Evolutionary conservation across 2,329 filamentous ascomycete species (phyloP), one percentile per base, ranked within the genome.

Genomic region (Pseudocercospora crystallina): DNA sequence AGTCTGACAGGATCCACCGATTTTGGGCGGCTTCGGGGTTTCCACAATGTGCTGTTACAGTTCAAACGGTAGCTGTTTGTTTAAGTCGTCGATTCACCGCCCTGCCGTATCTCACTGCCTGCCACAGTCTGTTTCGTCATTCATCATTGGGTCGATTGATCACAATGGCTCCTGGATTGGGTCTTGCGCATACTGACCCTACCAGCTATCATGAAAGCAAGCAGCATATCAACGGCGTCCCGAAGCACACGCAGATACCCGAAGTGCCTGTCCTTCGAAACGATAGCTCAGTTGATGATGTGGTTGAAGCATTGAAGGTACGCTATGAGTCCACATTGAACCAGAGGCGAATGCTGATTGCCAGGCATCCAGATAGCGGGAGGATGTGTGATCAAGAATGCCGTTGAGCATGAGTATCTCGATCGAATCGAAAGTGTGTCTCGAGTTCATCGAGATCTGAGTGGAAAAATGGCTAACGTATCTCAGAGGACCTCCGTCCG

Each of bases 131-230:
- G n/a, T n/a, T n/a, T n/a, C n/a, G n/a, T n/a, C 36, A 38, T 7
- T 26, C 20, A 26, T 26, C 4, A 26, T 26, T 26, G 20, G 3
- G 7, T 26, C 7, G 20, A 26, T 12, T 35, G 2, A 3, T 43
- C 31, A 20, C 14, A 10, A 47, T 47, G 44, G 34, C 44, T 26
- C 44, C 44, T 30, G 44, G 44, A 38, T 15, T 47, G 10, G 44
- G 44, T n/a, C 44, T 47, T 30, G 44, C 44, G 26, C 44, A 40
- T 15, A 47, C 44, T 12, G 44, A 47, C 31, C 44, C 44, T 7
- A 47, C 35, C 5, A 40, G 44, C 35, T 47, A 47, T 32, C 44
- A 47, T 33, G 8, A 14, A 12, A 47, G 44, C 36, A 47, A 47
- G 26, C 13, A 39, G 32, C 43, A 36, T 9, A 30, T 17, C 5